These are phyloP conservation scores for Rhinocladiella mackenziei DNA, from an alignment of 2,329 filamentous ascomycete species.

Conservation along the genomic window DNA sequence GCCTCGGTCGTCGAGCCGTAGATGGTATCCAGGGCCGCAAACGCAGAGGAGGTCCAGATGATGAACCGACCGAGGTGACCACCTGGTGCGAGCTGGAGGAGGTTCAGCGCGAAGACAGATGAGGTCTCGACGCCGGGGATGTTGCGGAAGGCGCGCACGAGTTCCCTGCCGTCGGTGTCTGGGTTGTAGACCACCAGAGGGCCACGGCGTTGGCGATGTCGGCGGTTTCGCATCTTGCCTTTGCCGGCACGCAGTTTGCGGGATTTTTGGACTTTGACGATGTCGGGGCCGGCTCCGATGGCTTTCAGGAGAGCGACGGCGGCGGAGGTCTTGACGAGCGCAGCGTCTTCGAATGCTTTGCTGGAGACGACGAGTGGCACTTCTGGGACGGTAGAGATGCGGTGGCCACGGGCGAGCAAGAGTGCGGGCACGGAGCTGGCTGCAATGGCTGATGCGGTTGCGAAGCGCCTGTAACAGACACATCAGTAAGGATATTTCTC, in stretches of 20 bases:
- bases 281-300: constrained; percentile 81
- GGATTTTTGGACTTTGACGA: constrained; percentile 94
- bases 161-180: constrained; percentile 89
- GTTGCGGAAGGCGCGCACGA: constrained; percentile 96
- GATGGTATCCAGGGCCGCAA: constrained; percentile 93
- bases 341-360: constrained; percentile 73
- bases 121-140: constrained; percentile 96
- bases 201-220: constrained; percentile 94
- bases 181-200: constrained; percentile 97
- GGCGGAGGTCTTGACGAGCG: constrained; percentile 81
- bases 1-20: constrained; percentile 90
- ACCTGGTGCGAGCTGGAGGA: constrained; percentile 97
- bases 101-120: constrained; percentile 90
- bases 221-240: constrained; percentile 96
- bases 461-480: constrained; percentile 78
- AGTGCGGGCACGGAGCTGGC: constrained; percentile 93
- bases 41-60: constrained; percentile 96
- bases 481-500: not conserved
- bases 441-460: constrained; percentile 93
- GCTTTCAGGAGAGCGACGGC: constrained; percentile 85
- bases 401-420: constrained; percentile 94
- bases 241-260: constrained; percentile 98
- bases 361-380: constrained; percentile 96
- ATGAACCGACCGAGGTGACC: constrained; percentile 98
- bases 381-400: constrained; percentile 85